phyloP scores from a whole-genome alignment of 2,329 filamentous ascomycete genomes.

The Phoma sp. region DNA sequence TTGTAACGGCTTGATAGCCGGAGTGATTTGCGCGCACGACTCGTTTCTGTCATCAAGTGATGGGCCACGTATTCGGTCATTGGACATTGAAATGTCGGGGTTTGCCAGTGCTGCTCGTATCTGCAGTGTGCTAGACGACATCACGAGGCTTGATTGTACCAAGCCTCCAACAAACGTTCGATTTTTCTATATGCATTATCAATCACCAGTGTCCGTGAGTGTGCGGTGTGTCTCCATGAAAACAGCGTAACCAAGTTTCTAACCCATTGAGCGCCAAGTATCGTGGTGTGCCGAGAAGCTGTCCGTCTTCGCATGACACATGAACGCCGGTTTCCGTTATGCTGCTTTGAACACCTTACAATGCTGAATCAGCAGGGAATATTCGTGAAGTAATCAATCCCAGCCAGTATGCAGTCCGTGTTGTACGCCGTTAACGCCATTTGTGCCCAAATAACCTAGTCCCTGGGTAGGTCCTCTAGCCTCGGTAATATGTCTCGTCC shows the following conservation, averaged over 20 bases:
- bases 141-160: background rate
- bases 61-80: background rate
- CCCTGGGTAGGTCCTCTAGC: background rate
- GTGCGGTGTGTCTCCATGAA: background rate
- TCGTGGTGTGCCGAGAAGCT: background rate
- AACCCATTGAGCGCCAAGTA: background rate
- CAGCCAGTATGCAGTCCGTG: conserved; percentile 3
- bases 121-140: background rate
- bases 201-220: background rate
- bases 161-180: background rate
- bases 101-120: conserved; percentile 3
- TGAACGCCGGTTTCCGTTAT: background rate
- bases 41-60: background rate
- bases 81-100: background rate
- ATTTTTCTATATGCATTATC: background rate
- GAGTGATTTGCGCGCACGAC: background rate
- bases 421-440: conserved; percentile 4
- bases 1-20: background rate
- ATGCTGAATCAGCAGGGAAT: background rate
- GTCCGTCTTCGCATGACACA: background rate
- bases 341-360: conserved; percentile 10
- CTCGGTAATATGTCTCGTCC: background rate
- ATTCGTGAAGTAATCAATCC: conserved; percentile 2
- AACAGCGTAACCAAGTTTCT: background rate
- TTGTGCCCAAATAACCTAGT: conserved; percentile 1